Base-by-base conservation (phyloP, 2,329 filamentous ascomycete genomes). In the Colletotrichum aenigma region DNA sequence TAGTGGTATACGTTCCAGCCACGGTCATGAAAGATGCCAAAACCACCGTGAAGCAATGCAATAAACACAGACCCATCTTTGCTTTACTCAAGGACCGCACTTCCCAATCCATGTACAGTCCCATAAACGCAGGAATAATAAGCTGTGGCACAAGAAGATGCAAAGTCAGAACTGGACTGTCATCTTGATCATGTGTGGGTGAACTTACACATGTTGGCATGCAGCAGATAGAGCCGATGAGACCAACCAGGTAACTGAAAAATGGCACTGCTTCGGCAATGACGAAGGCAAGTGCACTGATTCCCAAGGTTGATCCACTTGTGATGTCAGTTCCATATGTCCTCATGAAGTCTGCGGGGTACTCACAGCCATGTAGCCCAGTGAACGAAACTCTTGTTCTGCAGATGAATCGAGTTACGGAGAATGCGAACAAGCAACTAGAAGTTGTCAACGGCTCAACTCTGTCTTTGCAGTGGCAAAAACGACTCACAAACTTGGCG, bases 381-480 rank as follows among this genome's bases (percentile, higher is more conserved):
- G 66, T 85, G 83, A 0, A 80, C 74, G 1, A 79, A 8, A 1
- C 80, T 82, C 73, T 84, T 83, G 43, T 78, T 77, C 77, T 84
- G 82, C 10, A 85, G 77, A 71, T 86, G 84, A 26, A 68, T 43
- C 12, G 84, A 84, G 76, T 82, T 75, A 12, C 84, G 81, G 7
- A 86, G 80, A 3, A 85, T 78, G 4, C 84, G 83, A 8, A 86
- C 84, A 60, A 86, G 85, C 6, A 85, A 70, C 73, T 76, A n/a
- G 15, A 30, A 28, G 26, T 15, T 9, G 4, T 18, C 3, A 58
- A 26, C 7, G 13, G 21, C 13, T 24, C 7, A 28, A 28, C 6
- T 21, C 7, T 28, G 7, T 16, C 6, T 5, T 26, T 13, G 13
- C 9, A 12, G 26, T 18, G 38, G 24, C 15, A 16, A 21, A 26